Base-by-base conservation (phyloP, 2,329 filamentous ascomycete genomes). In the Arthrobotrys musiformis region DNA sequence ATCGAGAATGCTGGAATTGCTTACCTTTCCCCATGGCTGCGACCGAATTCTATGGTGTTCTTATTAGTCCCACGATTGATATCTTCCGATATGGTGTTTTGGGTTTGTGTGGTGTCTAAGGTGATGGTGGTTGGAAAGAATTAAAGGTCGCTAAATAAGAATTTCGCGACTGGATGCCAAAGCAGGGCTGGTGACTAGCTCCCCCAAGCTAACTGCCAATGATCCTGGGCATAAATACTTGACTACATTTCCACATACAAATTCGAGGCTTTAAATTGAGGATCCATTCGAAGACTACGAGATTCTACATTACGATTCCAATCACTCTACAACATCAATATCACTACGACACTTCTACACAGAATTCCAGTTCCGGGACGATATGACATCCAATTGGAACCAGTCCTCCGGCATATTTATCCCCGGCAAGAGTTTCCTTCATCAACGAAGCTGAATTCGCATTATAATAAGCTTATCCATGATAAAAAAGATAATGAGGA, bases 401-500 rank as follows among this genome's bases (percentile, higher is more conserved):
- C 19, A 7, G 1, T 26, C 19, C 4, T 2, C 17, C 6, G n/a
- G n/a, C 8, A 58, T 35, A 13, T 15, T 9, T 8, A 28, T 44
- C n/a, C 19, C 24, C 37, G 24, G 40, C 24, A 37, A 9, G 37
- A 35, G 33, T 13, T 33, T 33, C 44, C 33, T 70, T 64, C 52
- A 52, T 77, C 60, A 70, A 61, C 50, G 60, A 77, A 77, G 70
- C 19, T 77, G 72, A 77, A 77, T 70, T 77, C 66, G 66, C 60
- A 77, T 77, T 77, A 76, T 76, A 77, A 77, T 64, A 62, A 70
- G 66, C 66, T 67, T 70, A 77, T 77, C 60, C 73, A 76, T 54
- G 50, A 68, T 66, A 70, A 64, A 48, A 58, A 42, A 42, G 19
- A 42, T 11, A 42, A 42, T 11, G n/a, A 26, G 24, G 58, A 66